A percentile compares a stretch with the other conserved stretches of the same genome.
Conservation (phyloP, 108 stramenopile genomes). For the Fragilaria crotonensis region DNA sequence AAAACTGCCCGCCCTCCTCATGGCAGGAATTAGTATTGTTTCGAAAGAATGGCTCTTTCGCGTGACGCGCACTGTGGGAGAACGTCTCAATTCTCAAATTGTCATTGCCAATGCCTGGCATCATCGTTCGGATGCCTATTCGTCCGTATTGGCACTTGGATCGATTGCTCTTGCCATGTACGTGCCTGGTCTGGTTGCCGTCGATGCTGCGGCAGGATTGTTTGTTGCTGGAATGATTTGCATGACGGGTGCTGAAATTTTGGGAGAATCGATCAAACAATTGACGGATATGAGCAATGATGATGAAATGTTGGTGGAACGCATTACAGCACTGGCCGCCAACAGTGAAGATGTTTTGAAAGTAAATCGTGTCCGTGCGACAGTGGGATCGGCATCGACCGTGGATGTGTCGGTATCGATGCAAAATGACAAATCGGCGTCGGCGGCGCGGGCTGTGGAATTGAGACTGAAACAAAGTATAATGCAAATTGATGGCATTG, state of each 20-base stretch:
- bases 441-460: constrained; percentile 64
- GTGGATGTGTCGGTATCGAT: constrained; percentile 56
- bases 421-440: constrained; percentile 36
- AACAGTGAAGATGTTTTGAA: constrained; percentile 38
- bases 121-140: constrained; percentile 94
- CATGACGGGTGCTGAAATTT: constrained; percentile 84
- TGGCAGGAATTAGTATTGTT: constrained; percentile 78
- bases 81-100: constrained; percentile 79
- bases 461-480: constrained; percentile 40
- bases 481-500: constrained; percentile 22
- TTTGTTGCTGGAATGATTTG: constrained; percentile 94
- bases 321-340: constrained; percentile 9
- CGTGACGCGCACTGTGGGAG: constrained; percentile 78
- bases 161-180: constrained; percentile 81
- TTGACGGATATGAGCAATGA: constrained; percentile 75
- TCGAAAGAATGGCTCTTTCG: constrained; percentile 93
- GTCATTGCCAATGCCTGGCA: constrained; percentile 99
- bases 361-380: constrained; percentile 53
- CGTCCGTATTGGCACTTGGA: constrained; percentile 82
- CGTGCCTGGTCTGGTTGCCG: constrained; percentile 53
- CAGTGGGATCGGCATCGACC: constrained; percentile 63
- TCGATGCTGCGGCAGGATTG: constrained; percentile 90
- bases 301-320: constrained; percentile 29
- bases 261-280: constrained; percentile 77
- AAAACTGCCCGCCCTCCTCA: constrained; percentile 68